A percentile compares a stretch with the other conserved stretches of the same genome.
Conservation (phyloP, 1,284 basidiomycete species). For the Mixia osmundae region DNA sequence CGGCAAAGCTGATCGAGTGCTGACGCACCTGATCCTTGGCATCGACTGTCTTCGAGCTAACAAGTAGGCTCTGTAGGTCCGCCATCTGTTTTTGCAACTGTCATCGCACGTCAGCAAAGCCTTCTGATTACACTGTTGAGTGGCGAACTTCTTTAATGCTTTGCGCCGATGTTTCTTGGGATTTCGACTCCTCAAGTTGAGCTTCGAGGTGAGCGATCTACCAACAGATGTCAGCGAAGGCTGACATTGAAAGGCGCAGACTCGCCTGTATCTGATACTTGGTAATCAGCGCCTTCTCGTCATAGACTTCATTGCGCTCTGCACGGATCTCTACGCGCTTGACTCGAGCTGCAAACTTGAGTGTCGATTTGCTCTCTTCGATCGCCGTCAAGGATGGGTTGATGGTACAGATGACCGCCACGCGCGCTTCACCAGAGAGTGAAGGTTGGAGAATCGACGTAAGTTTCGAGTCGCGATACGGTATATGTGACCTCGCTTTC, state of each 20-base stretch:
- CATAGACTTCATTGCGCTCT: constrained; percentile 74
- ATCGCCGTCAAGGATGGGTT: constrained; percentile 38
- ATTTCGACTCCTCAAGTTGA: constrained; percentile 11
- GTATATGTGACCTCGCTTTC: constrained; percentile 44
- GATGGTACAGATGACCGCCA: constrained; percentile 87
- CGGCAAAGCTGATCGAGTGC: too few relatives aligned
- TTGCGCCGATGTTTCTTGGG: too few relatives aligned
- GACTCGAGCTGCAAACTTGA: constrained; percentile 54
- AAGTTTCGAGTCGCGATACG: constrained; percentile 80
- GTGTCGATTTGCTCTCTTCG: constrained; percentile 16
- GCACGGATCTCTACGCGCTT: constrained; percentile 60
- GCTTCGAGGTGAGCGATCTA: constrained; percentile 9
- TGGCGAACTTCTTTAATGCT: too few relatives aligned
- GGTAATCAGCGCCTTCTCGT: constrained; percentile 66
- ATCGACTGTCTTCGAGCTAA: too few relatives aligned
- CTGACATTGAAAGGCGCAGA: not conserved
- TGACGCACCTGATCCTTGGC: too few relatives aligned
- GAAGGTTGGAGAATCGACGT: constrained; percentile 89
- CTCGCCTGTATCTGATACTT: constrained; percentile 36
- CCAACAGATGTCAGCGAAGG: not conserved
- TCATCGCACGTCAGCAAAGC: too few relatives aligned
- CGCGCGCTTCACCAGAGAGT: constrained; percentile 75
- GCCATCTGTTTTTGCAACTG: too few relatives aligned
- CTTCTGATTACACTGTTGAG: too few relatives aligned
- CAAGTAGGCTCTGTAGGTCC: too few relatives aligned